Evolutionary conservation across 352 stramenopile genomes (phyloP), one percentile per base, ranked within the genome.

Genomic region (Thalassiosira delicatula): DNA sequence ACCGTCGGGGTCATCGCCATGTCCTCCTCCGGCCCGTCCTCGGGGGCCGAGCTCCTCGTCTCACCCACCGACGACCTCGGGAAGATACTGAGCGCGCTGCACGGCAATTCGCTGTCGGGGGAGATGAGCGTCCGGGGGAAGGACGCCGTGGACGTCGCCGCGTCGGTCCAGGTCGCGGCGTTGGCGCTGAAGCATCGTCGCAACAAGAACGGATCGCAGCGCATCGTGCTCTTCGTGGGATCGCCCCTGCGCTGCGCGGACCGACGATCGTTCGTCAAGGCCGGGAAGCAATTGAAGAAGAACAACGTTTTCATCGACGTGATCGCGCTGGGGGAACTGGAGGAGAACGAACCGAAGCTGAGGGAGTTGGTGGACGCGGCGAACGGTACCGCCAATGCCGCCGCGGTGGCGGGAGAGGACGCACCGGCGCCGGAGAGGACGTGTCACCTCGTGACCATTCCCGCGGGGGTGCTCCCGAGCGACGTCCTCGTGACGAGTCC

Each of bases 271-370:
- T 76, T 98, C n/a, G 89, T 97, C 74, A 98, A 98, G 89, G 97
- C 98, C 62, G 97, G 96, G 82, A 98, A 98, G 76, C 91, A 98
- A 54, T 92, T 99, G 51, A 99, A 99, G 91, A 99, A 99, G 92
- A 99, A 99, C 91, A 99, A 99, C 87, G 95, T 99, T 61, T 96
- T 96, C 12, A 97, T 99, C 75, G 97, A 99, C 79, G 95, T 99
- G 12, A 95, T 99, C 25, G 97, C 91, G 75, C 96, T 99, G 93
- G 97, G 97, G 27, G 97, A 99, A 69, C 79, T 98, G 25, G 96
- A 98, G 46, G 91, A 85, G 21, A 94, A 94, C 62, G 83, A 95
- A 78, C 76, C 87, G 19, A 95, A 95, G 76, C 74, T 95, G 9
- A 69, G 85, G 11, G 91, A 94, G 51, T 82, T 96, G 32, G 92